Conservation (phyloP, 176 grass and related monocot species). For the Carex parvula region DNA sequence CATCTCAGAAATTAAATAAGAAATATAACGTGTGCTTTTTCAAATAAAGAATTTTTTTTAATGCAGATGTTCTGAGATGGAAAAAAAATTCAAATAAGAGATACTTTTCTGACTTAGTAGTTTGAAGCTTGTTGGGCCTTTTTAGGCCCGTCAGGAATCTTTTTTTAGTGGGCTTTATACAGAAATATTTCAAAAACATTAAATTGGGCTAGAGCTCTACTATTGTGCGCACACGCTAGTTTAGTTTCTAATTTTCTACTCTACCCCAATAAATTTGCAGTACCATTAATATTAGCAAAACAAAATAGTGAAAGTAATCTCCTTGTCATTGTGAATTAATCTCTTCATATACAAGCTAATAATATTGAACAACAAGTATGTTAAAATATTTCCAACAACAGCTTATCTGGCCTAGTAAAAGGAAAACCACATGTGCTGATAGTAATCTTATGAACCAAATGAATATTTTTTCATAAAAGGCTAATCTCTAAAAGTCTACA, state of each 20-base stretch:
- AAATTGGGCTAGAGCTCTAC: no score
- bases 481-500: slow-evolving; percentile 31
- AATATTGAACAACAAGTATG: not conserved
- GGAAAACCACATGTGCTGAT: not conserved
- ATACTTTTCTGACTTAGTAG: not conserved
- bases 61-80: no score
- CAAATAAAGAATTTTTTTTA: no score
- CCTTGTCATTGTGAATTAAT: not conserved
- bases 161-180: not conserved
- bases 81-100: no score
- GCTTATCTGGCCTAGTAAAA: not conserved
- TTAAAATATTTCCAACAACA: not conserved
- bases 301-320: not conserved
- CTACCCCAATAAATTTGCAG: not conserved
- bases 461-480: not conserved
- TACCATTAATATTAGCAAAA: not conserved
- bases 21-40: no score
- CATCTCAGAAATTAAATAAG: no score
- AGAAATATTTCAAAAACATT: no score
- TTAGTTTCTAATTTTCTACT: not conserved
- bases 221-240: not conserved
- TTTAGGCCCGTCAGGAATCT: not conserved
- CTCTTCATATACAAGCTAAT: not conserved
- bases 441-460: not conserved
- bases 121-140: not conserved